Evolutionary conservation across 2,329 filamentous ascomycete genomes (phyloP), one percentile per base, ranked within the genome.

Genomic region (Penicillium sp.): DNA sequence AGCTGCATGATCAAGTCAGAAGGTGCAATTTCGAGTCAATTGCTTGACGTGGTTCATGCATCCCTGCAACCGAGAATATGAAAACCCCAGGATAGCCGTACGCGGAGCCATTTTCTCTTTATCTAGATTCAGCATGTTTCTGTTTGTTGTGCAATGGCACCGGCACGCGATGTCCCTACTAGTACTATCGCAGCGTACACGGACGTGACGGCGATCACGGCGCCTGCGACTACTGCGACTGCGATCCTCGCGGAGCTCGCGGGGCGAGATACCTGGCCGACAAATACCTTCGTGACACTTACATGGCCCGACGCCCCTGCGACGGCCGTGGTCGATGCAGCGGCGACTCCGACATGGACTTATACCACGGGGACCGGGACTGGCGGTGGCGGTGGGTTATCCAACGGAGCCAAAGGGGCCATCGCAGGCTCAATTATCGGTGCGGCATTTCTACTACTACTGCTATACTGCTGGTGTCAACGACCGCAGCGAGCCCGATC

Each of bases 1-100:
- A 53, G 44, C 50, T 53, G 50, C 50, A 53, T 53, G 47, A 43
- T n/a, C 9, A 29, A 36, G 50, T 53, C 44, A 53, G 44, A 21
- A 43, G 45, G 32, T 49, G 34, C 13, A 36, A 2, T 18, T 3
- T 27, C 29, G 27, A 36, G 47, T 53, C 44, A 2, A 49, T 38
- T 43, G 44, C 31, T 29, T 53, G 40, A 36, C 44, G 40, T 49
- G 32, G 44, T 22, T 49, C 50, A 18, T 53, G 50, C 50, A 53
- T 53, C 40, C 22, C 29, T 36, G 34, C n/a, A n/a, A 36, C 34
- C 34, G 42, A 27, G 24, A 14, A 49, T 14, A 36, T 31, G 47
- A 21, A 36, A 46, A 36, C 4, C 13, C 36, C n/a, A 10, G 18
- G 31, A 21, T 32, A n/a, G 6, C 38, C n/a, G 7, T 10, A 21